Conservation (phyloP, 441 rosid genomes). For the Gossypium schwendimanii region DNA sequence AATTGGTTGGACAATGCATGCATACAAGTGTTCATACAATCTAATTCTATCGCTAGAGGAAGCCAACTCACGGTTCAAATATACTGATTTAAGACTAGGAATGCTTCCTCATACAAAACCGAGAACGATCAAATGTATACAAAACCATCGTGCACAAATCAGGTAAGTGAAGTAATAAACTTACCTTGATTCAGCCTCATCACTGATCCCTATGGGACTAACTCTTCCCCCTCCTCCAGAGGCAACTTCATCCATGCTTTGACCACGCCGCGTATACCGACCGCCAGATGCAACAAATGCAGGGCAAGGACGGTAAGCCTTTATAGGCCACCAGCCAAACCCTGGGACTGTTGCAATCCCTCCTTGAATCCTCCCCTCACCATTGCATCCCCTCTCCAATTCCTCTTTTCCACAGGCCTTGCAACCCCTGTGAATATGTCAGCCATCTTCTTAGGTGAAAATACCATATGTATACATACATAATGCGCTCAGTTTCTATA, state of each 20-base stretch:
- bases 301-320: conserved; percentile 87
- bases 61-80: not conserved
- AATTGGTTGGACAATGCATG: not conserved
- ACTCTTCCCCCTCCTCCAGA: conserved; percentile 35
- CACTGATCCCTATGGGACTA: conserved; percentile 12
- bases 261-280: conserved; percentile 63
- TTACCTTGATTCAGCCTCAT: conserved; percentile 29
- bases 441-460: conserved; percentile 1
- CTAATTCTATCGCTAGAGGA: not conserved
- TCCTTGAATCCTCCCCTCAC: conserved; percentile 95
- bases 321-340: conserved; percentile 98
- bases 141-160: not conserved
- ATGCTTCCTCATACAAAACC: not conserved
- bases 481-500: not conserved
- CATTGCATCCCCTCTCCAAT: conserved; percentile 77
- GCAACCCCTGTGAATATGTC: conserved; percentile 52
- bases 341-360: conserved; percentile 92
- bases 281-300: conserved; percentile 77
- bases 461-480: no score
- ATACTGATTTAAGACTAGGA: not conserved
- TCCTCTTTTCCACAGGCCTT: conserved; percentile 71
- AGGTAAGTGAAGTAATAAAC: not conserved
- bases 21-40: not conserved
- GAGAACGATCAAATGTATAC: not conserved
- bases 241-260: conserved; percentile 89